Percentiles rank a stretch among this genome's conserved stretches.
These are phyloP conservation scores for Xylariaceae sp. DNA, from an alignment of 2,329 filamentous ascomycete genomes.

Conservation along the genomic window DNA sequence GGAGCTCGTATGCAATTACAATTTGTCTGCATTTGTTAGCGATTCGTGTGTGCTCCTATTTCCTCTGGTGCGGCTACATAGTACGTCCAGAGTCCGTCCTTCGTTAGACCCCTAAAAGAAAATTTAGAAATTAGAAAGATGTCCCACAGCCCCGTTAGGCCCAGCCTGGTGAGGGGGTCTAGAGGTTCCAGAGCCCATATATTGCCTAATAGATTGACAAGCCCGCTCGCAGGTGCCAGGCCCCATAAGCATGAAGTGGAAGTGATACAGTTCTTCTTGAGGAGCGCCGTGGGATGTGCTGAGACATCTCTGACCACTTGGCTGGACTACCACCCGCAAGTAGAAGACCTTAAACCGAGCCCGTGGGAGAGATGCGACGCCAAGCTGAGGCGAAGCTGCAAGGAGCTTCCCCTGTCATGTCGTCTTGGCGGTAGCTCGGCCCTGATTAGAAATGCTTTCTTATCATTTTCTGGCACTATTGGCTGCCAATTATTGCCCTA, in stretches of 20 bases:
- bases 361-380: constrained; percentile 10
- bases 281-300: constrained; percentile 7
- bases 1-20: constrained; percentile 28
- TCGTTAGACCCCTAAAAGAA: constrained; percentile 15
- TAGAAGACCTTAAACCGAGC: not conserved
- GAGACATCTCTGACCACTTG: constrained; percentile 11
- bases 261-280: constrained; percentile 20
- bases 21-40: constrained; percentile 14
- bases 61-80: constrained; percentile 7
- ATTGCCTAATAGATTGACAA: constrained; percentile 22
- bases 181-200: constrained; percentile 24
- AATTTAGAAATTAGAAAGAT: not conserved
- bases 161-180: constrained; percentile 22
- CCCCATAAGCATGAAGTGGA: constrained; percentile 21
- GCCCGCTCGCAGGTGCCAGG: not conserved
- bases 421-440: constrained; percentile 9
- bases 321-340: constrained; percentile 16
- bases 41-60: constrained; percentile 15
- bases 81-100: constrained; percentile 5
- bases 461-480: constrained; percentile 4
- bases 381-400: constrained; percentile 11
- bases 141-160: constrained; percentile 10
- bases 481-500: not conserved
- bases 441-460: constrained; percentile 7
- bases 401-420: constrained; percentile 20